These are phyloP conservation scores for Aspergillus fijiensis DNA, from an alignment of 2,329 filamentous ascomycete genomes.

Conservation along the genomic window DNA sequence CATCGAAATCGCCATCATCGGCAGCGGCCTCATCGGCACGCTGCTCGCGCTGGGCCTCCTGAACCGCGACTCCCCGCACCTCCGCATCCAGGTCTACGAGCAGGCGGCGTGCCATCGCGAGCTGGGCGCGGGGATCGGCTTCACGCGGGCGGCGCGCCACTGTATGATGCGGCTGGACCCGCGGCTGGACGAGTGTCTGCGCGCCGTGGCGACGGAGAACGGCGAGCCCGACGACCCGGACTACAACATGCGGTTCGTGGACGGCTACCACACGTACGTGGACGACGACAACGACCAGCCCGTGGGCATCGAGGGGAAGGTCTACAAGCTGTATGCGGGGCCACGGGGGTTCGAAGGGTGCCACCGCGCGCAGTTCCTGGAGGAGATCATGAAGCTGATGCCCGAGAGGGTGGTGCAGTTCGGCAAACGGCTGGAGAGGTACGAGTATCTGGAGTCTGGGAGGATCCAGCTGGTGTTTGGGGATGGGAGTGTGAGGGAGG, in stretches of 20 bases:
- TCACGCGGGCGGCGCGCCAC: constrained; percentile 22
- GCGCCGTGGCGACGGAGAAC: constrained; percentile 13
- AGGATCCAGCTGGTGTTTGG: constrained; percentile 39
- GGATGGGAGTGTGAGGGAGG: constrained; percentile 47
- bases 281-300: constrained; percentile 1
- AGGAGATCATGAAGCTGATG: constrained; percentile 43
- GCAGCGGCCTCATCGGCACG: constrained; percentile 30
- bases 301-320: constrained; percentile 11
- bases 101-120: constrained; percentile 20
- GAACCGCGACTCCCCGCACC: constrained; percentile 3
- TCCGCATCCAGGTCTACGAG: constrained; percentile 31
- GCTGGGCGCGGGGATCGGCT: constrained; percentile 30
- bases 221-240: constrained; percentile 15
- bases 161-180: constrained; percentile 24
- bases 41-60: constrained; percentile 27
- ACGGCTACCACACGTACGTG: constrained; percentile 25
- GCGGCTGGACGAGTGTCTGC: constrained; percentile 15
- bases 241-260: constrained; percentile 24
- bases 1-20: constrained; percentile 29
- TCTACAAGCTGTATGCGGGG: constrained; percentile 18
- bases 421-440: constrained; percentile 36
- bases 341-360: constrained; percentile 25
- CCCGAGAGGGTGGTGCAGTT: constrained; percentile 37
- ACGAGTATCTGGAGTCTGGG: constrained; percentile 25
- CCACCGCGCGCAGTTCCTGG: constrained; percentile 44